phyloP scores from a whole-genome alignment of 2,329 filamentous ascomycete species.

The Septoria linicola region DNA sequence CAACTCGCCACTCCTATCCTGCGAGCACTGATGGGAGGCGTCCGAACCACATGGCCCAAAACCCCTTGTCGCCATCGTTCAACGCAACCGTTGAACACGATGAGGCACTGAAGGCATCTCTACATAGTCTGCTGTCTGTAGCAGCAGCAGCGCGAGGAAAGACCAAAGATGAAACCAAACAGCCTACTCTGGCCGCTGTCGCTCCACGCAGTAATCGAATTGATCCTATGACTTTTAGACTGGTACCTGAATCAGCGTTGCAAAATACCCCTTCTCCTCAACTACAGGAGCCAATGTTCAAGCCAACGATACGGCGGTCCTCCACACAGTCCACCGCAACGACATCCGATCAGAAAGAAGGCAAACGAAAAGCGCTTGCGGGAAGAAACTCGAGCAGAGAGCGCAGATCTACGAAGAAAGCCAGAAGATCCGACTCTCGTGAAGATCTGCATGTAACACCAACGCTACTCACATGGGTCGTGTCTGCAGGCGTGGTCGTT shows the following conservation, averaged over 20 bases:
- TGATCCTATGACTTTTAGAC: conserved; percentile 55
- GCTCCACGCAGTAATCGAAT: conserved; percentile 37
- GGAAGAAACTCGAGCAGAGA: conserved; percentile 46
- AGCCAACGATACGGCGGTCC: conserved; percentile 39
- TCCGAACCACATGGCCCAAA: conserved; percentile 57
- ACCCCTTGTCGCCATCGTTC: conserved; percentile 70
- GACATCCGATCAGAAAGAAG: conserved; percentile 35
- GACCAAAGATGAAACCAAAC: conserved; percentile 58
- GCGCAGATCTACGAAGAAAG: conserved; percentile 47
- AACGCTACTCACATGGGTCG: conserved; percentile 64
- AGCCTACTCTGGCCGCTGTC: conserved; percentile 27
- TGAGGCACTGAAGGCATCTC: conserved; percentile 82
- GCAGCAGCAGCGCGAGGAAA: conserved; percentile 83
- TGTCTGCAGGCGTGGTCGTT: conserved; percentile 64
- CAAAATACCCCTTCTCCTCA: conserved; percentile 31
- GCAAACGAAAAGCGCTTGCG: conserved; percentile 46
- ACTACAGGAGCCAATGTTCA: conserved; percentile 37
- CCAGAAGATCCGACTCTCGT: conserved; percentile 35
- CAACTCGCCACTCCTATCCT: conserved; percentile 39
- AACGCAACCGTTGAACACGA: conserved; percentile 77
- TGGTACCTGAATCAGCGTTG: conserved; percentile 60
- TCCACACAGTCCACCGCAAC: conserved; percentile 33
- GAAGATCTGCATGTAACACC: conserved; percentile 50
- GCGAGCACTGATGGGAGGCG: conserved; percentile 34
- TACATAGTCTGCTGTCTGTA: conserved; percentile 95